phyloP scores from a whole-genome alignment of 805 yeast species.

The Barnettozyma botsteinii region DNA sequence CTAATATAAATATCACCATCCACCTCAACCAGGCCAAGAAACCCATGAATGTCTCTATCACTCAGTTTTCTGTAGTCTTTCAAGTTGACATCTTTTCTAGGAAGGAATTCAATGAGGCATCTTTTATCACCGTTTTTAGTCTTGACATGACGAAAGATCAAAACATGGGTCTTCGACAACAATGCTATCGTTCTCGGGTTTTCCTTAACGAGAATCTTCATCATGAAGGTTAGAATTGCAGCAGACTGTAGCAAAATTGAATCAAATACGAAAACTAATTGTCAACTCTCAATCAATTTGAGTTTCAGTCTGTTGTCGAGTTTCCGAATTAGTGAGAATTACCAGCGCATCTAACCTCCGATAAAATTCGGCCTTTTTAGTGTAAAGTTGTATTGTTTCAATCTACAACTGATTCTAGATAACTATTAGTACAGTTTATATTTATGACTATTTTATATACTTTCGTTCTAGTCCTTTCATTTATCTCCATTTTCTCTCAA shows the following conservation, averaged over 20 bases:
- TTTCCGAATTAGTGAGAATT: too few relatives aligned
- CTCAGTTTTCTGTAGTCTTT: slow-evolving; percentile 38
- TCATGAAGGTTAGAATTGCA: slow-evolving; percentile 7
- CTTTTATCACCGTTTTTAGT: slow-evolving; percentile 25
- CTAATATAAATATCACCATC: slow-evolving; percentile 67
- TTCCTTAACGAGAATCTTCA: slow-evolving; percentile 34
- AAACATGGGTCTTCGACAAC: slow-evolving; percentile 37
- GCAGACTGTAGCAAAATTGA: background rate
- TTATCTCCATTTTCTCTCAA: slow-evolving; percentile 28
- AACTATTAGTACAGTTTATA: too few relatives aligned
- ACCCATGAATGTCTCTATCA: slow-evolving; percentile 50
- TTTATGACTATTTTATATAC: too few relatives aligned
- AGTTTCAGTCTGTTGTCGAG: background rate
- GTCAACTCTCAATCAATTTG: too few relatives aligned
- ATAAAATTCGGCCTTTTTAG: too few relatives aligned
- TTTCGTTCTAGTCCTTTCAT: background rate
- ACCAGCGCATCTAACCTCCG: too few relatives aligned
- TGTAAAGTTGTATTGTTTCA: too few relatives aligned
- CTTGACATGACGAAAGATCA: slow-evolving; percentile 39
- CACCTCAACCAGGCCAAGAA: slow-evolving; percentile 75
- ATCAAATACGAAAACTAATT: too few relatives aligned
- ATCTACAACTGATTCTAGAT: too few relatives aligned
- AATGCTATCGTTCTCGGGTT: slow-evolving; percentile 37
- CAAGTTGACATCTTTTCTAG: slow-evolving; percentile 32
- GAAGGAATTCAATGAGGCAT: slow-evolving; percentile 46